Percentiles rank a stretch among this genome's conserved stretches.
These are phyloP conservation scores for Sugiyamaella boreocaroliniensis DNA, from an alignment of 805 yeast genomes.

Conservation along the genomic window DNA sequence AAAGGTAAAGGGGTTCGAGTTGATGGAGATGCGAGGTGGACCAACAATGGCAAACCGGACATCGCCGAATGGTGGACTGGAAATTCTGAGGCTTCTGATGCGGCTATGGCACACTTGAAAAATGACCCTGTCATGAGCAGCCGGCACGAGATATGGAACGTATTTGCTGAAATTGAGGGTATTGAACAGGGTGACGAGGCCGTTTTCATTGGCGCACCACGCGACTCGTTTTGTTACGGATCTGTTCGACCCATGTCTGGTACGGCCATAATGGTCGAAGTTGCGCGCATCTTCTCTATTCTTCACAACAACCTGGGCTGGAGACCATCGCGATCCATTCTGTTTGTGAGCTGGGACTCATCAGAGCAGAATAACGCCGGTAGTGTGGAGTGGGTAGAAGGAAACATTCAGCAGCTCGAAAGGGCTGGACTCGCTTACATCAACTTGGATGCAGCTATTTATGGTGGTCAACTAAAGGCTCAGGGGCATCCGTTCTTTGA, in stretches of 20 bases:
- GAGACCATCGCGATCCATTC: constrained; percentile 76
- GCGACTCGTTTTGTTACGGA: constrained; percentile 77
- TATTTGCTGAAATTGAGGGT: constrained; percentile 71
- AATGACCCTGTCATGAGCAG: constrained; percentile 41
- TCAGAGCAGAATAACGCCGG: constrained; percentile 78
- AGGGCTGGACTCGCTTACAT: constrained; percentile 63
- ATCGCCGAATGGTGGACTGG: constrained; percentile 43
- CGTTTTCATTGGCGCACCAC: constrained; percentile 70
- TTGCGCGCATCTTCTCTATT: constrained; percentile 60
- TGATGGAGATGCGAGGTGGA: constrained; percentile 29
- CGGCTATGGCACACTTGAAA: constrained; percentile 22
- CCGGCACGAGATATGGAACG: constrained; percentile 67
- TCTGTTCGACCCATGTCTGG: constrained; percentile 68
- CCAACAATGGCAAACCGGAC: constrained; percentile 27
- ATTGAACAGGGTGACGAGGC: constrained; percentile 71
- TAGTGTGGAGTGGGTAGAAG: constrained; percentile 67
- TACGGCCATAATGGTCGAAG: constrained; percentile 61
- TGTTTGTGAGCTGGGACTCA: constrained; percentile 81
- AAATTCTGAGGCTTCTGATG: constrained; percentile 20
- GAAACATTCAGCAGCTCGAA: constrained; percentile 44
- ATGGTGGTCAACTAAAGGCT: constrained; percentile 48
- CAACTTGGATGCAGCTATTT: constrained; percentile 60
- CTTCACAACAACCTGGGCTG: constrained; percentile 62
- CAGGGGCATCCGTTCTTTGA: constrained; percentile 61
- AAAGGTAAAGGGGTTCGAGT: constrained; percentile 36